These are phyloP conservation scores for Tylopilus sp. DNA, from an alignment of 768 basidiomycete genomes.

Conservation along the genomic window DNA sequence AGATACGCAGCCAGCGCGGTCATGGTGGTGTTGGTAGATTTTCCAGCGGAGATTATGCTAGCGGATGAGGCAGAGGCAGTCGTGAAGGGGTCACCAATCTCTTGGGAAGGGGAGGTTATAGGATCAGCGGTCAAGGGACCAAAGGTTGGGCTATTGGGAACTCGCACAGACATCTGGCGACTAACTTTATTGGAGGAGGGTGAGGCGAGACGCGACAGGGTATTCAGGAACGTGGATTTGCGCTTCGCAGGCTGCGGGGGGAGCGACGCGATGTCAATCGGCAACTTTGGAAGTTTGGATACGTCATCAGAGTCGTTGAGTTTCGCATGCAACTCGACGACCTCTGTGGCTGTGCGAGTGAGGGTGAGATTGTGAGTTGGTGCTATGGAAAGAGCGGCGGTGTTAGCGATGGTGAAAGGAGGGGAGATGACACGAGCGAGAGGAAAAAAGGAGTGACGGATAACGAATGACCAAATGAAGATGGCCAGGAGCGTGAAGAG, in stretches of 20 bases:
- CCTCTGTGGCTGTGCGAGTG: slow-evolving; percentile 70
- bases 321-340: slow-evolving; percentile 80
- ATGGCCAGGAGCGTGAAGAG: slow-evolving; percentile 16
- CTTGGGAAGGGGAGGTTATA: slow-evolving; percentile 49
- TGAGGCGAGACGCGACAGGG: slow-evolving; percentile 78
- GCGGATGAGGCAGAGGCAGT: slow-evolving; percentile 35
- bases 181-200: slow-evolving; percentile 56
- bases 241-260: slow-evolving; percentile 58
- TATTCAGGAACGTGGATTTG: slow-evolving; percentile 83
- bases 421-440: slow-evolving; percentile 15
- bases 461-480: slow-evolving; percentile 11
- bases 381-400: slow-evolving; percentile 45
- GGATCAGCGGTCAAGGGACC: slow-evolving; percentile 33
- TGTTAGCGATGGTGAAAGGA: slow-evolving; percentile 26
- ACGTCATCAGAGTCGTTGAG: slow-evolving; percentile 62
- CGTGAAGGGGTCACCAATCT: slow-evolving; percentile 61
- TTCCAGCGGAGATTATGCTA: slow-evolving; percentile 16
- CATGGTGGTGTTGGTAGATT: slow-evolving; percentile 46
- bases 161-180: slow-evolving; percentile 38
- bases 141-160: slow-evolving; percentile 29
- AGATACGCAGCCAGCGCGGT: slow-evolving; percentile 76
- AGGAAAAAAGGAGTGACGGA: slow-evolving; percentile 11
- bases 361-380: slow-evolving; percentile 89
- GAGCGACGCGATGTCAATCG: slow-evolving; percentile 53
- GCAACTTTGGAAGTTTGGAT: slow-evolving; percentile 56